phyloP scores from a whole-genome alignment of 257 asterid genomes.

The Forsythia viridissima region DNA sequence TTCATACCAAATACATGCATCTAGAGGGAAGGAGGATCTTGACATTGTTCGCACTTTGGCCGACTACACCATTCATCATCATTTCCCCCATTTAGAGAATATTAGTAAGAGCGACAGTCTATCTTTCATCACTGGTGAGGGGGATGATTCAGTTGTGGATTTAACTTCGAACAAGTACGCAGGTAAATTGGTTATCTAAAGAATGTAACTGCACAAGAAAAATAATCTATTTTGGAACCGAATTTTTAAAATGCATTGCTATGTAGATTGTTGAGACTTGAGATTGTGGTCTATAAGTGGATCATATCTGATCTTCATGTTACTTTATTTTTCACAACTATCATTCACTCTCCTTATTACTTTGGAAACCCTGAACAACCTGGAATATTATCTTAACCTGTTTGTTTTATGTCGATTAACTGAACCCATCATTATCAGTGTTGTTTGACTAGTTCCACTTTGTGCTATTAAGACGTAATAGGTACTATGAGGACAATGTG shows the following conservation, averaged over 20 bases:
- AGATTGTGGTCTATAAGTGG: not conserved
- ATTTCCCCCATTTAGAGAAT: slow-evolving; percentile 83
- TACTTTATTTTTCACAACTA: not conserved
- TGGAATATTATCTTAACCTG: not conserved
- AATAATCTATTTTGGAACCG: not conserved
- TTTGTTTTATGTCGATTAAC: not conserved
- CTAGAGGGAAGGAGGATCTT: slow-evolving; percentile 64
- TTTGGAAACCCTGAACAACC: not conserved
- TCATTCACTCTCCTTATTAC: not conserved
- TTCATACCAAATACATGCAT: slow-evolving; percentile 92
- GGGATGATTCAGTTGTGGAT: slow-evolving; percentile 82
- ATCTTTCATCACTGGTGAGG: slow-evolving; percentile 86
- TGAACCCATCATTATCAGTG: not conserved
- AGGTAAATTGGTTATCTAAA: slow-evolving; percentile 44
- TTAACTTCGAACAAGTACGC: slow-evolving; percentile 96
- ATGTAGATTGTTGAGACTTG: not conserved
- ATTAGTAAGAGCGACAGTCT: slow-evolving; percentile 75
- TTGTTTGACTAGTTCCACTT: not conserved
- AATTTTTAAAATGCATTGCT: not conserved
- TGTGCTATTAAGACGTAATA: not conserved
- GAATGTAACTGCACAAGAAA: not conserved
- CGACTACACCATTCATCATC: slow-evolving; percentile 81
- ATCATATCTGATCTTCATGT: not conserved
- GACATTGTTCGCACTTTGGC: slow-evolving; percentile 79
- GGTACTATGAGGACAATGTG: not conserved